Percentiles rank a stretch among this genome's conserved stretches.
Conservation (phyloP, 768 basidiomycete species). For the Leccinum uliginosum region DNA sequence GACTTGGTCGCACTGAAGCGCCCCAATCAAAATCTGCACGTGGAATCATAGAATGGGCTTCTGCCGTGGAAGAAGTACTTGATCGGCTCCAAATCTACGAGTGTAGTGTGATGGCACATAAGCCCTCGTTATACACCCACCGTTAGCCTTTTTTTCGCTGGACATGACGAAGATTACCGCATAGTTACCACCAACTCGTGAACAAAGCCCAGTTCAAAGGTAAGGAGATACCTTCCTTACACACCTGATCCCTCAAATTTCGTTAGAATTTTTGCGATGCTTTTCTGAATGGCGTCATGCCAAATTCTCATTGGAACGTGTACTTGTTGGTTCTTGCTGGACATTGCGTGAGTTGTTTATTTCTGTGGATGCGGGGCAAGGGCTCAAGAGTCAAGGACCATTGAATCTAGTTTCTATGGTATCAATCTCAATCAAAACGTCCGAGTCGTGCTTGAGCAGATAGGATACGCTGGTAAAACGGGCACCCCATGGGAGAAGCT, state of each 20-base stretch:
- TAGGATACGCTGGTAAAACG: conserved; percentile 57
- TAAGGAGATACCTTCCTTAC: conserved; percentile 10
- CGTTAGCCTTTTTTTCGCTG: not conserved
- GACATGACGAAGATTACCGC: not conserved
- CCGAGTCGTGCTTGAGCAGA: conserved; percentile 69
- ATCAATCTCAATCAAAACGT: conserved; percentile 74
- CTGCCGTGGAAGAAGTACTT: conserved; percentile 85
- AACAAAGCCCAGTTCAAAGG: conserved; percentile 53
- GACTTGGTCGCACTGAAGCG: conserved; percentile 81
- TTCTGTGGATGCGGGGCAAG: not conserved
- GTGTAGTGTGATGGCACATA: conserved; percentile 91
- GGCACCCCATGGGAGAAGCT: conserved; percentile 62
- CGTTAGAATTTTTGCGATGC: conserved; percentile 56
- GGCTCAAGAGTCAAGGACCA: not conserved
- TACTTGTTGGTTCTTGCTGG: conserved; percentile 70
- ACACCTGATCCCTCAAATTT: not conserved
- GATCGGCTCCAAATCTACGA: conserved; percentile 71
- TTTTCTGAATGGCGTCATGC: conserved; percentile 70
- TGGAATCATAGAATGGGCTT: conserved; percentile 88
- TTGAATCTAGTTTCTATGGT: conserved; percentile 57
- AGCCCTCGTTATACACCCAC: not conserved
- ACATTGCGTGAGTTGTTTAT: conserved; percentile 48
- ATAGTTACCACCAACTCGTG: conserved; percentile 11
- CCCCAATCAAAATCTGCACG: conserved; percentile 58
- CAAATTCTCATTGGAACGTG: conserved; percentile 66